Conservation (phyloP, 768 basidiomycete species). For the Calocybe gangraenosa region DNA sequence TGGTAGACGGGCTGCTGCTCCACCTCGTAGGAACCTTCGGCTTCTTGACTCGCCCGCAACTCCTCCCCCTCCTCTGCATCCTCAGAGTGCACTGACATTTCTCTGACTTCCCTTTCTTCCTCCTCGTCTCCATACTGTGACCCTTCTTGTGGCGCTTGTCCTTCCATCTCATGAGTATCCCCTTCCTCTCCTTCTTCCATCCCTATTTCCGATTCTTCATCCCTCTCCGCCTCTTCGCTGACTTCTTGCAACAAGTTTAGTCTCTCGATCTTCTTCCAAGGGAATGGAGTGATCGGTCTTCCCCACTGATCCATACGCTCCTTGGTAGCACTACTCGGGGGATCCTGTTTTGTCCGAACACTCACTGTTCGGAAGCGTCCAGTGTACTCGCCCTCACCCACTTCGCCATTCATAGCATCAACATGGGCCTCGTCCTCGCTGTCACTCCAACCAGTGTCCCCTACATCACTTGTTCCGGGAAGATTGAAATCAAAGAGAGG, state of each 20-base stretch:
- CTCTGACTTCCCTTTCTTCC: slow-evolving; percentile 24
- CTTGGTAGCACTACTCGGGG: slow-evolving; percentile 53
- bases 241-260: slow-evolving; percentile 19
- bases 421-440: slow-evolving; percentile 28
- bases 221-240: slow-evolving; percentile 13
- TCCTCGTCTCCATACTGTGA: slow-evolving; percentile 7
- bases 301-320: slow-evolving; percentile 58
- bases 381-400: slow-evolving; percentile 62
- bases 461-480: slow-evolving; percentile 19
- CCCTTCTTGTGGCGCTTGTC: no score
- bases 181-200: slow-evolving; percentile 23
- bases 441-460: slow-evolving; percentile 28
- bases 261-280: slow-evolving; percentile 23
- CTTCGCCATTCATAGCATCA: slow-evolving; percentile 19
- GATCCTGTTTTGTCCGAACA: slow-evolving; percentile 62
- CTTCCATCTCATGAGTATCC: background rate
- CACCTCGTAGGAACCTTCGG: no score
- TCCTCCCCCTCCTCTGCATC: slow-evolving; percentile 23
- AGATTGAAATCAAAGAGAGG: slow-evolving; percentile 25
- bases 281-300: slow-evolving; percentile 67
- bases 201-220: slow-evolving; percentile 19
- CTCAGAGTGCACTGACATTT: slow-evolving; percentile 22
- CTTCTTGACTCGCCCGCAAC: background rate
- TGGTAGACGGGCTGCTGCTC: no score
- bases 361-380: slow-evolving; percentile 54